A percentile compares a stretch with the other conserved stretches of the same genome.
Conservation (phyloP, 805 yeast species). For the Tetrapisispora namnaoensis region DNA sequence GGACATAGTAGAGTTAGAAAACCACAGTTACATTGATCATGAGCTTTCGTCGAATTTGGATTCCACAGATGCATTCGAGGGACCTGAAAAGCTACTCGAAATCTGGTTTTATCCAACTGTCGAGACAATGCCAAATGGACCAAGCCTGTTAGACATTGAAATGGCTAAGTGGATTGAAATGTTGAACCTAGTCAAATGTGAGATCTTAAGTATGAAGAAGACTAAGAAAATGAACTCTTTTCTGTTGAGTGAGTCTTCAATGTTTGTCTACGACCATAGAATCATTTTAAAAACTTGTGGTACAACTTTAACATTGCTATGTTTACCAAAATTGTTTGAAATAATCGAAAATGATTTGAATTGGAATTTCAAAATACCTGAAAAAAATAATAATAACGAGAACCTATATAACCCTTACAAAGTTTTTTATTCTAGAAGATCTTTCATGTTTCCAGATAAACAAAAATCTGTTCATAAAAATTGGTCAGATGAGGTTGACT, state of each 20-base stretch:
- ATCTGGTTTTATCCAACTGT: slow-evolving; percentile 68
- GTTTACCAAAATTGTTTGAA: slow-evolving; percentile 56
- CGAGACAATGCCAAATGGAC: slow-evolving; percentile 24
- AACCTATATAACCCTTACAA: slow-evolving; percentile 39
- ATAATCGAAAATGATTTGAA: slow-evolving; percentile 33
- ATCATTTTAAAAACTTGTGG: slow-evolving; percentile 91
- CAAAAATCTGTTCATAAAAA: slow-evolving; percentile 73
- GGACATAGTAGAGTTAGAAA: slow-evolving; percentile 1
- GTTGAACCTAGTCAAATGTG: slow-evolving; percentile 78
- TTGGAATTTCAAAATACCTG: slow-evolving; percentile 29
- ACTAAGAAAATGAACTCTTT: slow-evolving; percentile 67
- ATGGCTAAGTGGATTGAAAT: slow-evolving; percentile 59
- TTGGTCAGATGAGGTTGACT: slow-evolving; percentile 74
- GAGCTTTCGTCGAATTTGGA: slow-evolving; percentile 70
- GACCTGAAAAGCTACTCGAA: slow-evolving; percentile 90
- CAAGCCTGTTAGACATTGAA: slow-evolving; percentile 38
- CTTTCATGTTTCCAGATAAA: slow-evolving; percentile 84
- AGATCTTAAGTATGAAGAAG: slow-evolving; percentile 70
- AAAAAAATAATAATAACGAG: background rate
- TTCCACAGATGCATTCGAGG: slow-evolving; percentile 90
- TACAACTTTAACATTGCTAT: slow-evolving; percentile 80
- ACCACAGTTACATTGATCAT: slow-evolving; percentile 57
- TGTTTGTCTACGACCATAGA: slow-evolving; percentile 82
- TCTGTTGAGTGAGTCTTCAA: slow-evolving; percentile 76
- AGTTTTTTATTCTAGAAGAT: slow-evolving; percentile 82